These are phyloP conservation scores for Rhizopogon sp. DNA, from an alignment of 768 basidiomycete genomes.

Conservation along the genomic window DNA sequence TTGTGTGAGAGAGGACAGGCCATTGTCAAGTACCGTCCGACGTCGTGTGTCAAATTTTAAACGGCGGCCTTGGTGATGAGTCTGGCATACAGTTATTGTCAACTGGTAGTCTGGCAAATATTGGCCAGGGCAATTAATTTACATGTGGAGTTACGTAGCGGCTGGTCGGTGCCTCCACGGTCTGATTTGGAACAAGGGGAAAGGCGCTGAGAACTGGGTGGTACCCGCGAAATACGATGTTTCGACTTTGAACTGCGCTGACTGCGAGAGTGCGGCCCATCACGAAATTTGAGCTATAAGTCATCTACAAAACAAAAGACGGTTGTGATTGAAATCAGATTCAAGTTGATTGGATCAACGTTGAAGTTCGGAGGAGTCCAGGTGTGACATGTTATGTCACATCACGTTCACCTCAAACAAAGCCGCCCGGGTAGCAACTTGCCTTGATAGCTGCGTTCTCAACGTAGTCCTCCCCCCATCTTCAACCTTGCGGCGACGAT, in stretches of 20 bases:
- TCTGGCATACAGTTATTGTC: too few species aligned
- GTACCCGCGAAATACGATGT: neutral
- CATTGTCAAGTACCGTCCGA: too few species aligned
- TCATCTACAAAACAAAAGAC: slow-evolving; percentile 2
- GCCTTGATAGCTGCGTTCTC: slow-evolving; percentile 12
- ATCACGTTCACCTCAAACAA: slow-evolving; percentile 1
- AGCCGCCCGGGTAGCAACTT: slow-evolving; percentile 1
- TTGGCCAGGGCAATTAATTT: neutral
- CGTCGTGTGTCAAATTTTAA: too few species aligned
- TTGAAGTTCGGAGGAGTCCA: neutral
- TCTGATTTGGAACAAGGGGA: slow-evolving; percentile 11
- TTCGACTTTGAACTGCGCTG: too few species aligned
- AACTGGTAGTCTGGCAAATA: too few species aligned
- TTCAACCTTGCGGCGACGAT: neutral
- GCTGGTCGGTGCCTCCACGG: neutral
- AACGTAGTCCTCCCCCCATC: slow-evolving; percentile 16
- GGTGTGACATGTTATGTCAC: slow-evolving; percentile 10
- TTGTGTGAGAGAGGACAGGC: too few species aligned
- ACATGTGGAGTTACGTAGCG: neutral
- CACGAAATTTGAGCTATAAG: too few species aligned
- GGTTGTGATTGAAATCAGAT: slow-evolving; percentile 7
- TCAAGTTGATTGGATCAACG: neutral
- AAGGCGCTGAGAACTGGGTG: neutral
- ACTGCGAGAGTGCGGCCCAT: neutral
- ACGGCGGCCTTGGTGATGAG: too few species aligned